A percentile compares a stretch with the other conserved stretches of the same genome.
These are phyloP conservation scores for Zygotorulaspora florentina DNA, from an alignment of 805 yeast genomes.

Conservation along the genomic window DNA sequence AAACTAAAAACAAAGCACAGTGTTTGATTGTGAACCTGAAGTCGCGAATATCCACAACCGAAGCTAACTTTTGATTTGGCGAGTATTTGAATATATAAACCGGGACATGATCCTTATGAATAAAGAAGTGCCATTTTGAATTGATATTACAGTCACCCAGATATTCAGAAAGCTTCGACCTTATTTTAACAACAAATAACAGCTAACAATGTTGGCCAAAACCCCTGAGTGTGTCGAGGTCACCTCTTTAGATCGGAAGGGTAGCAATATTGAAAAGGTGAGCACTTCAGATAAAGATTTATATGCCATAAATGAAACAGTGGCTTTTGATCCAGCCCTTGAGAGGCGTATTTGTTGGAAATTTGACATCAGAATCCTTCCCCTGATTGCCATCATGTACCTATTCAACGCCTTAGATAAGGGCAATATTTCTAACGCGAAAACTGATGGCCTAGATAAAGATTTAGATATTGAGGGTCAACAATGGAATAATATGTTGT, in stretches of 20 bases:
- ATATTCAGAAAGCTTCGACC: too few species aligned
- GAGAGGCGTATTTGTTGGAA: conserved; percentile 33
- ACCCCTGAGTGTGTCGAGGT: conserved; percentile 2
- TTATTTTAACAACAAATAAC: neutral
- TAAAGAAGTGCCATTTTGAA: neutral
- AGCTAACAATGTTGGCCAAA: neutral
- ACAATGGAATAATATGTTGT: conserved; percentile 44
- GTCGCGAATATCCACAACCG: too few species aligned
- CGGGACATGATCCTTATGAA: neutral
- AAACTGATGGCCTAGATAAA: conserved; percentile 42
- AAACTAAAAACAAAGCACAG: too few species aligned
- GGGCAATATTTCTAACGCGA: conserved; percentile 48
- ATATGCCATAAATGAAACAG: conserved; percentile 8
- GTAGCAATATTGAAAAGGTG: neutral
- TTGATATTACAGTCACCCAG: too few species aligned
- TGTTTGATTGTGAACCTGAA: too few species aligned
- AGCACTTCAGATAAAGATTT: conserved; percentile 22
- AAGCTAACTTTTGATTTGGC: too few species aligned
- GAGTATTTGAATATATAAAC: neutral
- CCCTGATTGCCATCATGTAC: conserved; percentile 44
- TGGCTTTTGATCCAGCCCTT: conserved; percentile 10
- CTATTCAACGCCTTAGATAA: conserved; percentile 47
- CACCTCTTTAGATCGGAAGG: conserved; percentile 3
- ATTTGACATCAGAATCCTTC: conserved; percentile 43
- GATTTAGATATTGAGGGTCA: conserved; percentile 41